phyloP scores from a whole-genome alignment of 148 eudicot genomes.

The Rhododendron williamsianum region DNA sequence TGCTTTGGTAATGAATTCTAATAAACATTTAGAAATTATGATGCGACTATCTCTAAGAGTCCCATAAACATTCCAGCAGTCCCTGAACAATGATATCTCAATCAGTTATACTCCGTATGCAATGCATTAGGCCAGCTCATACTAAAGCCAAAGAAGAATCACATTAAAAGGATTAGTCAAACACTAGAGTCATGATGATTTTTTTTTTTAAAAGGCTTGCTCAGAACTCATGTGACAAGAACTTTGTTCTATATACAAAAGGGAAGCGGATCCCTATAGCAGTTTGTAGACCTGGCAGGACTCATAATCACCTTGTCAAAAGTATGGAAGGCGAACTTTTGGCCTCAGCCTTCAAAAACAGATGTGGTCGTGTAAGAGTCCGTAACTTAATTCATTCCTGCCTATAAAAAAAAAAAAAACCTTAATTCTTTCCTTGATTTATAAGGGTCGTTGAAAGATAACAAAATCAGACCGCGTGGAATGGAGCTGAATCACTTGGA shows the following conservation, averaged over 20 bases:
- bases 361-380: not conserved
- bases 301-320: not conserved
- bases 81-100: not conserved
- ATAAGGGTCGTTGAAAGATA: not conserved
- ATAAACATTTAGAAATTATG: not conserved
- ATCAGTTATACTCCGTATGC: not conserved
- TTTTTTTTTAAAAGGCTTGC: not conserved
- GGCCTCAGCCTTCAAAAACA: not conserved
- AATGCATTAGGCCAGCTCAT: not conserved
- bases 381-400: not conserved
- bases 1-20: not conserved
- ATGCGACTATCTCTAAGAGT: not conserved
- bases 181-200: not conserved
- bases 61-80: not conserved
- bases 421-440: not conserved
- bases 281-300: not conserved
- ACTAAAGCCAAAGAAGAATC: not conserved
- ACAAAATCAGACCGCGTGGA: not conserved
- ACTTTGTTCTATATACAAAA: not conserved
- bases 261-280: not conserved
- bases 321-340: not conserved
- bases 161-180: not conserved
- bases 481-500: not conserved
- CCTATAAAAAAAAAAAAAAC: no score
- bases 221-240: not conserved